Evolutionary conservation across 23 red algal species (phyloP).

Genomic region (Gracilaria domingensis): DNA sequence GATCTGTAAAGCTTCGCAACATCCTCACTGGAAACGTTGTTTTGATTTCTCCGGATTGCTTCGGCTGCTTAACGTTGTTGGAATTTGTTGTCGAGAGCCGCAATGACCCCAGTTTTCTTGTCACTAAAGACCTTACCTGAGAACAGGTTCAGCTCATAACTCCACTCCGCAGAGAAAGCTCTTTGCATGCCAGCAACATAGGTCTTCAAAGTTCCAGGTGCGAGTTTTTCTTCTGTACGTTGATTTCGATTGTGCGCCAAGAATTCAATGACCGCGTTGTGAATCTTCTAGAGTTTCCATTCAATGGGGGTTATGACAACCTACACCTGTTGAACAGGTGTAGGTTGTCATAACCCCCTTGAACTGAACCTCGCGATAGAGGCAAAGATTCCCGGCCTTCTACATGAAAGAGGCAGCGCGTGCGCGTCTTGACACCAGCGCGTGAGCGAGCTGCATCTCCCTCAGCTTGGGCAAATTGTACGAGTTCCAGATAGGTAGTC

Average conservation of each 20-base stretch:
- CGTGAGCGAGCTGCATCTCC: no score
- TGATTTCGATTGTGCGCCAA: not conserved
- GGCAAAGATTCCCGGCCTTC: no score
- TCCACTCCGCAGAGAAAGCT: not conserved
- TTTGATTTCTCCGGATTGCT: not conserved
- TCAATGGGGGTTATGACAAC: no score
- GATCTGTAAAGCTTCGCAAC: not conserved
- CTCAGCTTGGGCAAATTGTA: no score
- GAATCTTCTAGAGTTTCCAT: no score
- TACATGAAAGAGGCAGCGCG: no score
- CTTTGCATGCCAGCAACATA: not conserved
- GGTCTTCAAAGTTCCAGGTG: not conserved
- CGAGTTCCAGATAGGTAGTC: no score
- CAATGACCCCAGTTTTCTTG: not conserved
- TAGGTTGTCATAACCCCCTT: no score
- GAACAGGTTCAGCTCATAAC: slow-evolving; percentile 4
- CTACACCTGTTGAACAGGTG: no score
- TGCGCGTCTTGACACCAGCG: no score
- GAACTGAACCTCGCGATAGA: no score
- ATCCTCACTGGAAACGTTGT: slow-evolving; percentile 1
- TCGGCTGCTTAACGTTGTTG: not conserved
- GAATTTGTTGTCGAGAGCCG: slow-evolving; percentile 10
- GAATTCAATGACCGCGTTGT: not conserved
- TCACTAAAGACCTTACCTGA: not conserved
- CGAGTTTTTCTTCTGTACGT: not conserved